phyloP scores from a whole-genome alignment of 306 rosid species.

The Pyrus betulifolia region DNA sequence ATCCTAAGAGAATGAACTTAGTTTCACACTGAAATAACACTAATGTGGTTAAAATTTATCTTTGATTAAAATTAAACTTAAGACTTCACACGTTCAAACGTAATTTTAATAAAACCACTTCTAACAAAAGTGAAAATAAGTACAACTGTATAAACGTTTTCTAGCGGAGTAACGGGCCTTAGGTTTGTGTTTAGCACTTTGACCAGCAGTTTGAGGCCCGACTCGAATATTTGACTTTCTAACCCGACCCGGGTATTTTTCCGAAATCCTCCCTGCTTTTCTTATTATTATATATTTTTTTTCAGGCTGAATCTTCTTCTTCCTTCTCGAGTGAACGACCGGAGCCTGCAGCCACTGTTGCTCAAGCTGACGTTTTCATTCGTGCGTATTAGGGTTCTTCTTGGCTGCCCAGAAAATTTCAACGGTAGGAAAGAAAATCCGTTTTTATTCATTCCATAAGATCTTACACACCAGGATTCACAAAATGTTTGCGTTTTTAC shows the following conservation, averaged over 20 bases:
- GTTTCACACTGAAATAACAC: fast-evolving
- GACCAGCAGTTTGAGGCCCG: too few relatives aligned
- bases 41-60: fast-evolving
- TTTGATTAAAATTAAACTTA: too few relatives aligned
- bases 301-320: neutral
- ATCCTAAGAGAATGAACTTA: fast-evolving
- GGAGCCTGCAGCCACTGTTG: neutral
- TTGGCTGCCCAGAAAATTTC: neutral
- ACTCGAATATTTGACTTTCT: too few relatives aligned
- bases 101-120: too few relatives aligned
- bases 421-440: neutral
- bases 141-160: too few relatives aligned
- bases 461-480: neutral
- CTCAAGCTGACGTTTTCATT: neutral
- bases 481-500: neutral
- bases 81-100: too few relatives aligned
- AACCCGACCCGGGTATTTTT: too few relatives aligned
- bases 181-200: too few relatives aligned
- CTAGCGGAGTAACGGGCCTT: too few relatives aligned
- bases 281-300: too few relatives aligned
- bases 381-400: neutral
- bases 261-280: too few relatives aligned
- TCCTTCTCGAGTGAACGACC: neutral
- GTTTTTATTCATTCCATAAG: neutral
- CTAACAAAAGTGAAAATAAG: too few relatives aligned